Evolutionary conservation across 345 rosid species (phyloP).

Genomic region (Reutealis trisperma): DNA sequence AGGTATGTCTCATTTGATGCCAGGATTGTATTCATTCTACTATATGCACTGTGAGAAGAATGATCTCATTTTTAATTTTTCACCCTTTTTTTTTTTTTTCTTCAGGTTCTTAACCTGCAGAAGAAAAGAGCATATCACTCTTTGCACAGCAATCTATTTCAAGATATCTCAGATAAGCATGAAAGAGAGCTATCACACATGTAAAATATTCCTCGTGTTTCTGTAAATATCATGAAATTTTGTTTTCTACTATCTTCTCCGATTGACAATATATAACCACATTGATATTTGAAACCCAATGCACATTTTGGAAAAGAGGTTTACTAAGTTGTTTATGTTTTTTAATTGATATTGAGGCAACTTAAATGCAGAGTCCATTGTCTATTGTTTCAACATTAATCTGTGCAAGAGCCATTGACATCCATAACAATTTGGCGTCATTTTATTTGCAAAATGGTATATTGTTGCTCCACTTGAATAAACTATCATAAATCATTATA

Average conservation of each 20-base stretch:
- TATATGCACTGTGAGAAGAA: background rate
- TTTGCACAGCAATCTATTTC: conserved; percentile 5
- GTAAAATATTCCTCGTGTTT: conserved; percentile 5
- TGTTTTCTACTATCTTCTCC: background rate
- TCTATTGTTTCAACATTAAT: background rate
- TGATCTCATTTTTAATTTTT: background rate
- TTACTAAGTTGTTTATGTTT: background rate
- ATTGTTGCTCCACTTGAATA: background rate
- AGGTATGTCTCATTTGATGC: conserved; percentile 13
- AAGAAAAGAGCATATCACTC: conserved; percentile 12
- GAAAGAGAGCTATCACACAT: background rate
- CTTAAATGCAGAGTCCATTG: background rate
- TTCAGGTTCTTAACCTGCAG: conserved; percentile 3
- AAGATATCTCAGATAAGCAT: conserved; percentile 9
- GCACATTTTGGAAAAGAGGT: background rate
- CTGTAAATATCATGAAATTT: conserved; percentile 19
- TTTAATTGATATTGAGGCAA: background rate
- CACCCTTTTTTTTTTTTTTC: background rate
- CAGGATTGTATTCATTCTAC: background rate
- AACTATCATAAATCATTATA: background rate
- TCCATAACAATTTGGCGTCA: background rate
- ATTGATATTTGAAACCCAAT: background rate
- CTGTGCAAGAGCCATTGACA: background rate
- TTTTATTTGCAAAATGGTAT: background rate
- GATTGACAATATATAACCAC: conserved; percentile 1